Base-by-base conservation (phyloP, 257 asterid genomes). In the Solanum verrucosum region DNA sequence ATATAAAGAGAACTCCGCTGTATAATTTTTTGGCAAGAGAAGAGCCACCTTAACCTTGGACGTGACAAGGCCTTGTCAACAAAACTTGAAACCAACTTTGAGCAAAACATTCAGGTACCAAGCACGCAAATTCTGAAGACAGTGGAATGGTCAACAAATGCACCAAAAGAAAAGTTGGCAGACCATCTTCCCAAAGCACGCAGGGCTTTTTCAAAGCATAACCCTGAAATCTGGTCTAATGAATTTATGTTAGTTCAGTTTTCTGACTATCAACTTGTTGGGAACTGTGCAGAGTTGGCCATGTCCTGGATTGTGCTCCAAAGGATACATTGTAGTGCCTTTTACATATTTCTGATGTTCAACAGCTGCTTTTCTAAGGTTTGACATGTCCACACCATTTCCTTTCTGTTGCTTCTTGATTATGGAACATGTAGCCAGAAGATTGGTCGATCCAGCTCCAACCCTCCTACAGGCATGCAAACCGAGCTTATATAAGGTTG, bases 291-390 rank as follows among this genome's bases (percentile, higher is more conserved):
- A 95, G 89, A 96, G 99, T 18, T 90, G 92, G 49, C 97, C 98
- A 37, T 95, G 98, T 83, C 98, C 95, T 5, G 95, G 98, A 88
- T 87, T 88, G 90, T 95, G 95, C 83, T 95, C 99, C 97, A 95
- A 89, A 27, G 98, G 98, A 91, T 96, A 95, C 96, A 95, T 94
- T 18, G 94, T 90, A 38, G 93, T 83, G 67, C 95, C 95, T 90
- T 90, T 90, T 23, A 94, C 98, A 33, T 95, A 94, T 84, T 89
- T 90, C 81, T 89, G 83, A 91, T 95, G 98, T 88, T 94, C 95
- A 56, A 92, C 56, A 12, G 94, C 94, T 46, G 95, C 94, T 88
- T 82, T 89, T 87, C 98, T 90, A 38, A 90, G 89, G 75, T 89
- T 34, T 27, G 83, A 86, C 12, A 25, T 67, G 52, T 25, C 81